Evolutionary conservation across 2,329 filamentous ascomycete genomes (phyloP).

Genomic region (Blastomyces gilchristii): DNA sequence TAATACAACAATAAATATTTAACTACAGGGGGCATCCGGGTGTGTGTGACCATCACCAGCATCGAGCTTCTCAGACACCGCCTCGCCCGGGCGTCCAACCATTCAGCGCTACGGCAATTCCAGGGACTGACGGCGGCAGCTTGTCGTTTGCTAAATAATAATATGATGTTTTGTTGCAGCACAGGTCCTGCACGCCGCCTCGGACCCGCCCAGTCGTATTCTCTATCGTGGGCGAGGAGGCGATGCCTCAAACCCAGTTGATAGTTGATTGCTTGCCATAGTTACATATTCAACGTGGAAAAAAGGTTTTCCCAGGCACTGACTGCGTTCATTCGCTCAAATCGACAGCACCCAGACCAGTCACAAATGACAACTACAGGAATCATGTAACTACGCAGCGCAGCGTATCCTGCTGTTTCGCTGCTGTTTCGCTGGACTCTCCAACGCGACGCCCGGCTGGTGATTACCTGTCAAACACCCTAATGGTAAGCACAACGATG

Average conservation of each 20-base stretch:
- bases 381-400: too few species aligned
- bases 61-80: background rate
- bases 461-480: background rate
- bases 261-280: background rate
- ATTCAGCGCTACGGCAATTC: background rate
- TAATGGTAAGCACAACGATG: background rate
- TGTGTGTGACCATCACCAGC: background rate
- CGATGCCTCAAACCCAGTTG: background rate
- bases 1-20: too few species aligned
- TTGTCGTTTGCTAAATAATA: background rate
- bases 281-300: background rate
- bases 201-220: background rate
- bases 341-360: background rate
- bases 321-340: background rate
- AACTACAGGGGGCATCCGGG: too few species aligned
- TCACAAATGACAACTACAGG: background rate
- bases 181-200: background rate
- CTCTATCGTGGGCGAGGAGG: background rate
- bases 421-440: background rate
- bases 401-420: too few species aligned
- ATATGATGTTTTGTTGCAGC: slow-evolving; percentile 3
- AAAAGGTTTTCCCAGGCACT: background rate
- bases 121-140: background rate
- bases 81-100: background rate
- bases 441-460: background rate